Evolutionary conservation across 345 rosid genomes (phyloP), one percentile per base, ranked within the genome.

Genomic region (Jatropha curcas): DNA sequence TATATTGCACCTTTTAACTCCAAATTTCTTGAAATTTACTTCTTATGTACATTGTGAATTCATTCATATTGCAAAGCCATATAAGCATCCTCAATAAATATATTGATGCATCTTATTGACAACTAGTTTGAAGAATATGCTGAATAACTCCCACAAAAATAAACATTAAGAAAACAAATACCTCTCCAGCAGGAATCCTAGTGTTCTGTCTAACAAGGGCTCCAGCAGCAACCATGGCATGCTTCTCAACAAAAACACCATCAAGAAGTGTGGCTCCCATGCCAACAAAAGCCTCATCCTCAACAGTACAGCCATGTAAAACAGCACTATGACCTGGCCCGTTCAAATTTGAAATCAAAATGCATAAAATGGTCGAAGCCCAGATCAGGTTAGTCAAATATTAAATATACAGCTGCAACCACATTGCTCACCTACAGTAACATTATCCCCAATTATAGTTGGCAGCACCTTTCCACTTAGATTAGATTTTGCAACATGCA

Each of bases 141-240:
- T 20, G 25, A 45, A 24, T 33, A 63, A 24, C 51, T 50, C 2
- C 24, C 17, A 27, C 6, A 0, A 65, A 43, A 45, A 10, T 25
- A 43, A 33, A 27, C 5, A 65, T 6, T 34, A n/a, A 34, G 1
- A 65, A 28, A 51, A 60, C 16, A 20, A 30, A 63, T 81, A 92
- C 98, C 97, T 94, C 97, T 60, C 97, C 91, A 37, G 91, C 62
- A 65, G 97, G 91, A 73, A 94, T 87, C 82, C 79, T 89, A 39
- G 95, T 87, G 81, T 89, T 90, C 87, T 94, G 97, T 72, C 95
- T 81, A 45, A 90, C 97, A 80, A 94, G 97, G 46, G 98, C 88
- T 81, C 98, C 98, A 74, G 97, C 98, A 74, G 97, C 97, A 84
- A 94, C 95, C 92, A 94, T 89, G 33, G 82, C 90, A 84, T 90